Base-by-base conservation (phyloP, 768 basidiomycete genomes). In the Amyloporia xantha region DNA sequence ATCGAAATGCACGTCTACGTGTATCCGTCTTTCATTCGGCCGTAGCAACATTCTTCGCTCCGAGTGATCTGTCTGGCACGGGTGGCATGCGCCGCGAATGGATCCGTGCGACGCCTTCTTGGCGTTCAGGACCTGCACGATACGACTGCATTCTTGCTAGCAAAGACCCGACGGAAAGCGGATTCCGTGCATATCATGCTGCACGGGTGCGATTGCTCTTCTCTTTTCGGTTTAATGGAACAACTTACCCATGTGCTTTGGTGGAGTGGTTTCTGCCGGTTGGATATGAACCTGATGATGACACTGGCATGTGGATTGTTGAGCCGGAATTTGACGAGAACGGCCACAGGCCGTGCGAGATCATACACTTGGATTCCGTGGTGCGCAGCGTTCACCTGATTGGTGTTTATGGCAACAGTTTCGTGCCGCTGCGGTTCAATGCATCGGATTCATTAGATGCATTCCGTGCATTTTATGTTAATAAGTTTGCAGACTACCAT, bases 341-440 rank as follows among this genome's bases (percentile, higher is more conserved):
- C 33, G 2, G 50, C 68, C 3, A 3, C 3, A 41, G 41, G 7
- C 13, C 28, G 17, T 49, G 2, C 9, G 39, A 41, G 21, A 28
- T 49, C 11, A 44, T 53, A 4, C 47, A 53, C 21, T 12, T 53
- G 6, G 37, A 48, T n/a, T 38, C 42, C 12, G 64, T 72, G 25
- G 48, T 61, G 20, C 59, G 59, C 3, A 63, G 55, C 1, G 66
- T 61, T 0, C 70, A 73, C 49, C 55, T 71, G 2, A 47, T 60
- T 0, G 35, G 27, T 3, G 47, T 57, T 13, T 36, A 12, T 25
- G 45, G 35, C 4, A 12, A 23, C 3, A 25, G 26, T 19, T 24
- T 21, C 20, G 13, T 47, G 4, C 45, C 45, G 3, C 4, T 23
- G 12, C 13, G 19, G 15, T 41, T 58, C 2, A 9, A 20, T 1